A percentile compares a stretch with the other conserved stretches of the same genome.
These are phyloP conservation scores for Trametes hirsuta DNA, from an alignment of 1,284 basidiomycete species.

Conservation along the genomic window DNA sequence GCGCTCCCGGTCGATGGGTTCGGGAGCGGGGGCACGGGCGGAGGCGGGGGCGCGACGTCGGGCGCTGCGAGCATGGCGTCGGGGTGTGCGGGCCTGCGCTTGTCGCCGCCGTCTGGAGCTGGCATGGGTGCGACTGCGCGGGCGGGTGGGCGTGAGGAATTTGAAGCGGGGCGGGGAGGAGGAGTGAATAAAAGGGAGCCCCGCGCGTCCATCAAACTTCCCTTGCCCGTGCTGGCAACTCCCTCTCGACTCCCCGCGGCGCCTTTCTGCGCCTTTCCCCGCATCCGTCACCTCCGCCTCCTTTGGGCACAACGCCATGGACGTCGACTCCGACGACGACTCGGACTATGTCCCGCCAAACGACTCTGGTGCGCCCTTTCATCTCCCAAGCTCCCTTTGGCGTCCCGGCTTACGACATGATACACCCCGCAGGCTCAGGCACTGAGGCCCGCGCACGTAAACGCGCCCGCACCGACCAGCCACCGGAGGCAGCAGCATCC, in stretches of 20 bases:
- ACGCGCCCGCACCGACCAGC: conserved; percentile 24
- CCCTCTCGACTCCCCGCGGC: conserved; percentile 10
- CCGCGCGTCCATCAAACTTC: conserved; percentile 26
- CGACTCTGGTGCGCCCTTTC: conserved; percentile 26
- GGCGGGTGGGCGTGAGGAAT: not conserved
- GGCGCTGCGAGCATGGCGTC: not conserved
- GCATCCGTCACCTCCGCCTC: conserved; percentile 13
- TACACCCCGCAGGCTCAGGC: conserved; percentile 9
- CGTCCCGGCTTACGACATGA: not conserved
- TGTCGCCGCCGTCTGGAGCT: conserved; percentile 11
- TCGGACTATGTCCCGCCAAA: conserved; percentile 63
- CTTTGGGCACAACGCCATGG: conserved; percentile 15
- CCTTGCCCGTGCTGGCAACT: conserved; percentile 8
- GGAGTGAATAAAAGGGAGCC: conserved; percentile 18
- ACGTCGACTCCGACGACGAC: conserved; percentile 68
- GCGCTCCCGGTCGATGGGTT: conserved; percentile 58
- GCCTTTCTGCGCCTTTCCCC: conserved; percentile 6
- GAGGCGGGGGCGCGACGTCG: not conserved
- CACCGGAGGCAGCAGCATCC: conserved; percentile 22
- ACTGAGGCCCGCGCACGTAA: conserved; percentile 15
- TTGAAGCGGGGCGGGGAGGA: conserved; percentile 7
- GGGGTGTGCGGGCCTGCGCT: conserved; percentile 2
- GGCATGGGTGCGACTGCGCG: conserved; percentile 14
- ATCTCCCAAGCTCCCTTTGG: not conserved
- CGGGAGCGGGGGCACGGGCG: conserved; percentile 31